Percentiles rank a stretch among this genome's conserved stretches.
Evolutionary conservation across 257 asterid species (phyloP).

Genomic region (Eucommia ulmoides): DNA sequence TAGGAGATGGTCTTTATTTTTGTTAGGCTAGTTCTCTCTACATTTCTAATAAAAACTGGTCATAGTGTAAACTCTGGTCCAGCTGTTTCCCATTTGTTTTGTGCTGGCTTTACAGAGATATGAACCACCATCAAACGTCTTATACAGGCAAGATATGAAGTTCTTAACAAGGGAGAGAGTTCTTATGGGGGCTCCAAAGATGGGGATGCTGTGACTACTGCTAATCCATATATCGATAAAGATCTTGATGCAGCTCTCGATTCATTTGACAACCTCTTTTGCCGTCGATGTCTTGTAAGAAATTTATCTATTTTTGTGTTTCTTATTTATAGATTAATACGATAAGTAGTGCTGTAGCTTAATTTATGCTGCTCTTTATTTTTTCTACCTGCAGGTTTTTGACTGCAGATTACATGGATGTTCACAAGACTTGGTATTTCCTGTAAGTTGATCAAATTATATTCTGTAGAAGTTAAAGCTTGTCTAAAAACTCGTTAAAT

Average conservation of each 20-base stretch:
- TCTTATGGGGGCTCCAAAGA: slow-evolving; percentile 22
- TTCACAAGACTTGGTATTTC: slow-evolving; percentile 77
- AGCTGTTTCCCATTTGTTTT: slow-evolving; percentile 49
- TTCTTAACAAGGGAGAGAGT: slow-evolving; percentile 33
- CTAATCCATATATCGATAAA: slow-evolving; percentile 59
- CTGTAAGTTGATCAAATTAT: slow-evolving; percentile 44
- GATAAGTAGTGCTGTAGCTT: no score
- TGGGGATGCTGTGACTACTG: slow-evolving; percentile 36
- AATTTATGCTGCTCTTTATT: slow-evolving; percentile 1
- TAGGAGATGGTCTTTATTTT: slow-evolving; percentile 9
- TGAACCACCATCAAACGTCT: slow-evolving; percentile 51
- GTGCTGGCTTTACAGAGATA: slow-evolving; percentile 50
- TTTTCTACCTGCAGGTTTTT: slow-evolving; percentile 51
- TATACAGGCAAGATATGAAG: slow-evolving; percentile 92
- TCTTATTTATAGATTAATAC: neutral
- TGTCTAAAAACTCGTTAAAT: no score
- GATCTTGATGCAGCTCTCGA: slow-evolving; percentile 89
- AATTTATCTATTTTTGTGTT: neutral
- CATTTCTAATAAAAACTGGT: slow-evolving; percentile 34
- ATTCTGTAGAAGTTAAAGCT: neutral
- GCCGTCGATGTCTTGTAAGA: slow-evolving; percentile 91
- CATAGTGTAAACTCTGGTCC: slow-evolving; percentile 56
- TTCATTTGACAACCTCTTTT: slow-evolving; percentile 84
- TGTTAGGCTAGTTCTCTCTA: slow-evolving; percentile 9
- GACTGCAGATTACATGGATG: slow-evolving; percentile 95